Conservation (phyloP, 2,329 filamentous ascomycete species). For the Sarocladium strictum region DNA sequence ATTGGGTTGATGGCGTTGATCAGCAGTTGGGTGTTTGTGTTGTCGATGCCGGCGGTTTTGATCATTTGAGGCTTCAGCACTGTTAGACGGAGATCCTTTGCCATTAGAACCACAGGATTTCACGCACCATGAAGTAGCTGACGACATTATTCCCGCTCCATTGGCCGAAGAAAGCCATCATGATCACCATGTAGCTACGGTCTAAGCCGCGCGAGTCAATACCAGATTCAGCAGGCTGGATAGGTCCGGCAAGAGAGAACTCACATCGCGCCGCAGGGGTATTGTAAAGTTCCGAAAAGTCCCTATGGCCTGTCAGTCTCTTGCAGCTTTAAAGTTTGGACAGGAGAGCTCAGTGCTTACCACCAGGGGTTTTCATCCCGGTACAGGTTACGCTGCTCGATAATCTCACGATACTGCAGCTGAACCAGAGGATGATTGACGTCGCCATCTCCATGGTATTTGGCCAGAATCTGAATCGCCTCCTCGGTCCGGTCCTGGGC, state of each 20-base stretch:
- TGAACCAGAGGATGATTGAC: conserved; percentile 44
- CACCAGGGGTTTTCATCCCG: conserved; percentile 53
- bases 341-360: conserved; percentile 15
- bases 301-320: conserved; percentile 13
- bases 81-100: conserved; percentile 10
- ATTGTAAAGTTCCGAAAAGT: conserved; percentile 49
- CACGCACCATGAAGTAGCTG: conserved; percentile 30
- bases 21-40: conserved; percentile 32
- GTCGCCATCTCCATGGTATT: conserved; percentile 55
- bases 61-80: conserved; percentile 31
- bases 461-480: conserved; percentile 48
- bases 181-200: conserved; percentile 42
- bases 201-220: conserved; percentile 16
- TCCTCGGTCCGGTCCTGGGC: conserved; percentile 49
- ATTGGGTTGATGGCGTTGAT: conserved; percentile 38
- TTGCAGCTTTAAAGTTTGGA: background rate
- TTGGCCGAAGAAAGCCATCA: conserved; percentile 38
- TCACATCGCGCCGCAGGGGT: conserved; percentile 34
- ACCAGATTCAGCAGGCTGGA: background rate
- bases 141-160: conserved; percentile 32
- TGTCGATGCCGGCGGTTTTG: conserved; percentile 30
- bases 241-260: background rate
- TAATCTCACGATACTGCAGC: conserved; percentile 51
- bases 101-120: conserved; percentile 13
- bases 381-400: conserved; percentile 41